Evolutionary conservation across 495 filamentous ascomycete genomes (phyloP).

Genomic region (Aspergillus indologenus): DNA sequence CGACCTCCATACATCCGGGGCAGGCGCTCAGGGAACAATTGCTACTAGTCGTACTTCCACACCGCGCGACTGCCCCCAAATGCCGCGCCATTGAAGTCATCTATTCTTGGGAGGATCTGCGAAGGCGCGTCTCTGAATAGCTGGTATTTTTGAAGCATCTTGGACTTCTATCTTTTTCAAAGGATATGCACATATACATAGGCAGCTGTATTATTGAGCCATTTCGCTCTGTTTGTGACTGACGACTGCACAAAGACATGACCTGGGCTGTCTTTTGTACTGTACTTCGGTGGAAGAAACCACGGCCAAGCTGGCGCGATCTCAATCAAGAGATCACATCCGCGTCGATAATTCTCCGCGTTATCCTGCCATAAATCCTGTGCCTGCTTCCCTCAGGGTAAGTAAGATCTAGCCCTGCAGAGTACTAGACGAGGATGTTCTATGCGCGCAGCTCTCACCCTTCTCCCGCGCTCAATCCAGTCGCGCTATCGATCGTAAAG

Average conservation of each 20-base stretch:
- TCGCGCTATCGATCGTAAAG: background rate
- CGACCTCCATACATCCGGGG: background rate
- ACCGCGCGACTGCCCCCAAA: background rate
- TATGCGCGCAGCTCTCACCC: background rate
- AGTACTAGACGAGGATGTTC: background rate
- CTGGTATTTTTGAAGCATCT: background rate
- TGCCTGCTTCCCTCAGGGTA: background rate
- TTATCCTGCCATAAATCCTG: background rate
- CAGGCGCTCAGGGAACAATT: too few relatives aligned
- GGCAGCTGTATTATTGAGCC: background rate
- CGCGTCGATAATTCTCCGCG: constrained; percentile 7
- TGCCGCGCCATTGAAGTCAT: background rate
- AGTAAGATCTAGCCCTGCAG: background rate
- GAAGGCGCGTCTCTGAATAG: background rate
- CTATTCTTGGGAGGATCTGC: background rate
- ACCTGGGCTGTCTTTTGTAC: background rate
- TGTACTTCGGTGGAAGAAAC: background rate
- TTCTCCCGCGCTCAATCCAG: background rate
- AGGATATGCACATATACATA: background rate
- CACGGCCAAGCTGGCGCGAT: background rate
- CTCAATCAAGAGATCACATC: background rate
- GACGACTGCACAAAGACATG: background rate
- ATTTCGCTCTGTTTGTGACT: background rate
- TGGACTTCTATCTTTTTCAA: background rate
- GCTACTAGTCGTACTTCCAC: background rate